These are phyloP conservation scores for Basidioascus undulatus DNA, from an alignment of 768 basidiomycete genomes.

Conservation along the genomic window DNA sequence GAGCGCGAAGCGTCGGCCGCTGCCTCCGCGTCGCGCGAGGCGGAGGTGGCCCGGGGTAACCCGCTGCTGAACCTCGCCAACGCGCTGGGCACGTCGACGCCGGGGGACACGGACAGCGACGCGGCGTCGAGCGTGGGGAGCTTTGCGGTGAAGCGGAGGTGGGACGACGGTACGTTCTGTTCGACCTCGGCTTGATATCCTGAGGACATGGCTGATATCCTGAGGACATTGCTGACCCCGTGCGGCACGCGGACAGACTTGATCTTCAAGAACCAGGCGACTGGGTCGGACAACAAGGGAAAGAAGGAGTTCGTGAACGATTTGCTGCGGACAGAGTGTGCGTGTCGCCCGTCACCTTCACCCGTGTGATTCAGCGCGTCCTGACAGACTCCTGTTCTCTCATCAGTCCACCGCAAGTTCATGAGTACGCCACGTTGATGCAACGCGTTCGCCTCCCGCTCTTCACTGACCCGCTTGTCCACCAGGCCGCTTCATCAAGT, in stretches of 20 bases:
- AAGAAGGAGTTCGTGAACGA: conserved; percentile 84
- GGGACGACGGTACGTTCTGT: conserved; percentile 60
- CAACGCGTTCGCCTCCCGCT: no score
- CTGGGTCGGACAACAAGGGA: conserved; percentile 32
- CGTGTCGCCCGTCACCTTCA: no score
- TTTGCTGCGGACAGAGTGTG: conserved; percentile 63
- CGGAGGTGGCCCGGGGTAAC: conserved; percentile 52
- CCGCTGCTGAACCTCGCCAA: conserved; percentile 77
- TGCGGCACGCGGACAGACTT: conserved; percentile 33
- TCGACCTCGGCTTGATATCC: conserved; percentile 5
- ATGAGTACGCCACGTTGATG: no score
- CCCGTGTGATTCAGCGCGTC: no score
- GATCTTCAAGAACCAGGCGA: conserved; percentile 96
- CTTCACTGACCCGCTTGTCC: no score
- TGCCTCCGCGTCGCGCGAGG: conserved; percentile 31
- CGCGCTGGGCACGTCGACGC: conserved; percentile 48
- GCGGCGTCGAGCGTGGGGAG: conserved; percentile 33
- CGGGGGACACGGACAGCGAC: conserved; percentile 38
- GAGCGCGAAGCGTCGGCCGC: conserved; percentile 53
- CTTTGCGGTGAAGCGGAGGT: conserved; percentile 74
- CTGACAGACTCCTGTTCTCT: no score
- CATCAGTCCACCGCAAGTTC: no score
- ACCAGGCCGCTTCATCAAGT: no score
- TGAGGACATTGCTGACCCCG: conserved; percentile 8
- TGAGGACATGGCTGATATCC: not conserved